Conservation (phyloP, 75 land plant species). For the Picea glauca region DNA sequence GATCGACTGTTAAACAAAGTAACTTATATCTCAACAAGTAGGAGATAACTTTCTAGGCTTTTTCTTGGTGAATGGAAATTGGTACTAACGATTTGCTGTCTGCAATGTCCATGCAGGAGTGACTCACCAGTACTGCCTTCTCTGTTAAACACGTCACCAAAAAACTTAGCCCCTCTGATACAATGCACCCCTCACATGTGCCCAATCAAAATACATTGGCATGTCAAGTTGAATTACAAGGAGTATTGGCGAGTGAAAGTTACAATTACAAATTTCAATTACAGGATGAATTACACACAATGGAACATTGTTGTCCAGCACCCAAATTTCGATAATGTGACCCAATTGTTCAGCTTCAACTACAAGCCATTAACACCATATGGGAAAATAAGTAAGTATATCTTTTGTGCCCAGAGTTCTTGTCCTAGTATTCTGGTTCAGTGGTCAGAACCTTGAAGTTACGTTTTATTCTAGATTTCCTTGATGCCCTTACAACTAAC, state of each 20-base stretch:
- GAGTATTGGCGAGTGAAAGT: conserved; percentile 68
- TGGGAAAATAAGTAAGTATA: conserved; percentile 48
- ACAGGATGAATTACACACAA: conserved; percentile 56
- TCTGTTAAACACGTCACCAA: conserved; percentile 11
- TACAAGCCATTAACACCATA: conserved; percentile 61
- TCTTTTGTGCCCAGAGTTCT: not conserved
- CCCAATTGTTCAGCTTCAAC: conserved; percentile 68
- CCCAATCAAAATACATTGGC: conserved; percentile 69
- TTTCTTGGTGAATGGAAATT: not conserved
- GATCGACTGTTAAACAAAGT: too few relatives aligned
- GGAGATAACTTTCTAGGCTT: not conserved
- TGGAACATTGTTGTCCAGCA: conserved; percentile 76
- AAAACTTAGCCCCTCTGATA: conserved; percentile 26
- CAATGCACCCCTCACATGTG: conserved; percentile 78
- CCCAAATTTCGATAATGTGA: conserved; percentile 64
- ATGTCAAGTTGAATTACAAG: conserved; percentile 67
- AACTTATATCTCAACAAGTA: too few relatives aligned
- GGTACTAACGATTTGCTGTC: not conserved
- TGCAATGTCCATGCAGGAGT: conserved; percentile 14
- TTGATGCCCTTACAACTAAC: not conserved
- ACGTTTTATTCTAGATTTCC: not conserved
- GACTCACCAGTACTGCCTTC: not conserved
- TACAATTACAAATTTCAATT: conserved; percentile 59
- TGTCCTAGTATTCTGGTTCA: too few relatives aligned
- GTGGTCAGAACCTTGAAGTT: not conserved